phyloP scores from a whole-genome alignment of 768 basidiomycete species.

The Lenzites betulinus region DNA sequence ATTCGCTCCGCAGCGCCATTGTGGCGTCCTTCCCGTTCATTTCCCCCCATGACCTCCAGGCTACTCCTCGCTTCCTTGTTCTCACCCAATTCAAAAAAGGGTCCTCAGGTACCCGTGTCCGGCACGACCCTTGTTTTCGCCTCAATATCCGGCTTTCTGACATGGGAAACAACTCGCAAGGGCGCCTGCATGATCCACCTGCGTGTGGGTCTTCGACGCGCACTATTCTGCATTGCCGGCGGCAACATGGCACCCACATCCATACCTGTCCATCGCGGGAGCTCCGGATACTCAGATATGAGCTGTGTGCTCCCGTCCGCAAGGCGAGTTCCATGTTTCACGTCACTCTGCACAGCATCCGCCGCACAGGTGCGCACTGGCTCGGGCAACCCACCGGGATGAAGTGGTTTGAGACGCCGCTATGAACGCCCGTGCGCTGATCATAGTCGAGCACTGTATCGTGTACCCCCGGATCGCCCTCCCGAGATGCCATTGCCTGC shows the following conservation, averaged over 20 bases:
- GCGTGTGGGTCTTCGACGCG: not conserved
- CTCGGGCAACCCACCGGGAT: not conserved
- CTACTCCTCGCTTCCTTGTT: not conserved
- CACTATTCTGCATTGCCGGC: not conserved
- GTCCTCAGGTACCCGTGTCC: conserved; percentile 6
- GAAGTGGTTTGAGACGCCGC: not conserved
- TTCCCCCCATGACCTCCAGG: not conserved
- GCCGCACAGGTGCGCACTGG: not conserved
- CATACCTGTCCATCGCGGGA: conserved; percentile 2
- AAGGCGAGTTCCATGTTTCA: not conserved
- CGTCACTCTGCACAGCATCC: conserved; percentile 3
- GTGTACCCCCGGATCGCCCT: conserved; percentile 5
- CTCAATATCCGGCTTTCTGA: not conserved
- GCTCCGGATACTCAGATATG: not conserved
- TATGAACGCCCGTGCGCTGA: conserved; percentile 4
- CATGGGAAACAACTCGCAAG: not conserved
- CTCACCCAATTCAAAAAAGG: conserved; percentile 2
- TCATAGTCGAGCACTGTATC: not conserved
- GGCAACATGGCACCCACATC: not conserved
- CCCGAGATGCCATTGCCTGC: not conserved
- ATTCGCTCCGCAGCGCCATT: not conserved
- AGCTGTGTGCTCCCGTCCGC: not conserved
- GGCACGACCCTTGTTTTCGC: conserved; percentile 5
- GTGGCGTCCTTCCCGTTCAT: conserved; percentile 7
- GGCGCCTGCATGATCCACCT: not conserved